A percentile compares a stretch with the other conserved stretches of the same genome.
These are phyloP conservation scores for Coprinopsis sp. DNA, from an alignment of 768 basidiomycete genomes.

Conservation along the genomic window DNA sequence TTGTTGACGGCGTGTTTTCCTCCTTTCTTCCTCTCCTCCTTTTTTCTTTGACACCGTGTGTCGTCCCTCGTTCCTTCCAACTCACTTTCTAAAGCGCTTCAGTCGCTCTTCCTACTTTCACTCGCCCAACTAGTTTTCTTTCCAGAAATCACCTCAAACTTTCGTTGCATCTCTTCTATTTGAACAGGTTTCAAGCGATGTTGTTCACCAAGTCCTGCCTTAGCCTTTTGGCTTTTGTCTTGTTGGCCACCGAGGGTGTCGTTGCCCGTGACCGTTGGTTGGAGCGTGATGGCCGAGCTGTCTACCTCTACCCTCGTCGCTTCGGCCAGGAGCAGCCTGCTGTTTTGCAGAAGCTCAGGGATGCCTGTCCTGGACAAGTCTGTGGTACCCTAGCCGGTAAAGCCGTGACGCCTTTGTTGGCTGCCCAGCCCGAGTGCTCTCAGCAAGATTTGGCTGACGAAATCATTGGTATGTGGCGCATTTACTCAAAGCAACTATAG, in stretches of 20 bases:
- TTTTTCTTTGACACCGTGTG: conserved; percentile 43
- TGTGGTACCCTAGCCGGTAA: conserved; percentile 46
- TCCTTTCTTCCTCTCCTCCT: conserved; percentile 15
- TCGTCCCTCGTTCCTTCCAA: conserved; percentile 19
- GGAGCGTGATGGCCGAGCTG: conserved; percentile 42
- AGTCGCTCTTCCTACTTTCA: conserved; percentile 4
- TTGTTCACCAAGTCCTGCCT: conserved; percentile 25
- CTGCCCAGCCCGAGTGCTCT: conserved; percentile 47
- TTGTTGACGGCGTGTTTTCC: conserved; percentile 40
- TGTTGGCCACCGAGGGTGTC: conserved; percentile 25
- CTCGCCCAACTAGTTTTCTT: conserved; percentile 4
- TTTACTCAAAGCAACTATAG: neutral
- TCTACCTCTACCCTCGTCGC: conserved; percentile 47
- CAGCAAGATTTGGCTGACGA: conserved; percentile 55
- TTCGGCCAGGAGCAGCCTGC: conserved; percentile 49
- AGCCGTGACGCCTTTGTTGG: conserved; percentile 49
- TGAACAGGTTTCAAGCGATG: conserved; percentile 8
- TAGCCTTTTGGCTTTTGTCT: conserved; percentile 20
- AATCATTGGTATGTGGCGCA: conserved; percentile 47
- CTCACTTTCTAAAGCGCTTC: conserved; percentile 4
- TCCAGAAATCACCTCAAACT: conserved; percentile 14
- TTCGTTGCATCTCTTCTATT: conserved; percentile 5
- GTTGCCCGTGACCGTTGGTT: conserved; percentile 41
- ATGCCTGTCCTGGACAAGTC: conserved; percentile 44
- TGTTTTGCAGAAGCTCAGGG: conserved; percentile 38